Percentiles rank a stretch among this genome's conserved stretches.
These are phyloP conservation scores for Boletus pseudo-olivaceus DNA, from an alignment of 768 basidiomycete species.

Conservation along the genomic window DNA sequence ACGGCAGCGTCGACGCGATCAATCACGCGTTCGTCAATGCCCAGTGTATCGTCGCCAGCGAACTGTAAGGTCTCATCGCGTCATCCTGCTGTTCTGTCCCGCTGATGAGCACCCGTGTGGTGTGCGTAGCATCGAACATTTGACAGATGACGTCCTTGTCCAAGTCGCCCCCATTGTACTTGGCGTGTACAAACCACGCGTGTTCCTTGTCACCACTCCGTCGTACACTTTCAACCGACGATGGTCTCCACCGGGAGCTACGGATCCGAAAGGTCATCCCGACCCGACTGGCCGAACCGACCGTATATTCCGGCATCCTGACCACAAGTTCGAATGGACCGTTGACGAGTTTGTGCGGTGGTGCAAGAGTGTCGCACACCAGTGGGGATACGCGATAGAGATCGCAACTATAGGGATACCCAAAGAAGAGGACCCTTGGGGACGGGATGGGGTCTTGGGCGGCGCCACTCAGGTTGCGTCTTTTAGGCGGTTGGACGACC, in stretches of 20 bases:
- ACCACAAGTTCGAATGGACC: slow-evolving; percentile 93
- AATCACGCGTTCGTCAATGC: slow-evolving; percentile 63
- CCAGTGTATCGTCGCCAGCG: slow-evolving; percentile 73
- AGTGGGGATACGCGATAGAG: slow-evolving; percentile 73
- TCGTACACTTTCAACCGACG: slow-evolving; percentile 80
- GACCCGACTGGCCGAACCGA: slow-evolving; percentile 77
- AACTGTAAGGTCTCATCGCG: slow-evolving; percentile 58
- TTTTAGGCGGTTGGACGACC: slow-evolving; percentile 50
- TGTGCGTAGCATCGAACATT: slow-evolving; percentile 68
- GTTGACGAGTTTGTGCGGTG: slow-evolving; percentile 63
- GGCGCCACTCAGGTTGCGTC: slow-evolving; percentile 66
- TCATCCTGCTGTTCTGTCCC: neutral
- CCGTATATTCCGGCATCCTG: slow-evolving; percentile 73
- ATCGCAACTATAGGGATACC: slow-evolving; percentile 57
- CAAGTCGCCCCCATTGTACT: slow-evolving; percentile 69
- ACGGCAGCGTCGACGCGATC: slow-evolving; percentile 64
- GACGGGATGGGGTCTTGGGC: slow-evolving; percentile 59
- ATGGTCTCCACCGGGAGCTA: slow-evolving; percentile 55
- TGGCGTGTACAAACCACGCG: slow-evolving; percentile 70
- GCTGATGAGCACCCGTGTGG: slow-evolving; percentile 11
- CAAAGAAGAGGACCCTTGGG: slow-evolving; percentile 63
- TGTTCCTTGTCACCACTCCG: slow-evolving; percentile 80
- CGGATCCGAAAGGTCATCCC: slow-evolving; percentile 46
- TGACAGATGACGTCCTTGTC: slow-evolving; percentile 54
- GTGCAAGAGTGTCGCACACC: slow-evolving; percentile 52